Base-by-base conservation (phyloP, 331 rosid genomes). In the Acacia pycnantha region DNA sequence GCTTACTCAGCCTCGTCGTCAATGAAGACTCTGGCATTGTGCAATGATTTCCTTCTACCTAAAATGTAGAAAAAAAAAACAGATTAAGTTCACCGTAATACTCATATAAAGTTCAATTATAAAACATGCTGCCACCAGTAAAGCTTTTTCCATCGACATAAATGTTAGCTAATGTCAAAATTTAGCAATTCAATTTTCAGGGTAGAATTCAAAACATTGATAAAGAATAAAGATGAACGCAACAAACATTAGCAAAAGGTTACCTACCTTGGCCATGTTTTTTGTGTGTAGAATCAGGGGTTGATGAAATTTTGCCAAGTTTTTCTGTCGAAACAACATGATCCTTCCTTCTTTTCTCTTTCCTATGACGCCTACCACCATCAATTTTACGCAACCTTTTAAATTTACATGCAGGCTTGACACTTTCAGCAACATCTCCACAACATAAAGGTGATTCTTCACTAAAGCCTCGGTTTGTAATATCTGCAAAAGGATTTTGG, bases 1-100 rank as follows among this genome's bases (percentile, higher is more conserved):
- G 37, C 99, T 92, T 95, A 95, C 99, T 93, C 97, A 33, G 98
- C 98, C 86, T 95, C 98, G 83, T 93, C 98, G 75, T 93, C 98
- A 21, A 95, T 83, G 87, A 89, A 95, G 62, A 76, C 89, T 88
- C 87, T 86, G 78, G 76, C 89, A 79, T 86, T 74, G 35, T 81
- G 78, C 33, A 13, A 76, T 31, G 85, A 88, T 84, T 86, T 90
- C 87, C 82, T 88, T 80, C 74, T 79, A 90, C 98, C 98, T 95
- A 83, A 78, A 74, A 68, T 73, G 77, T 18, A 40, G 40, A 41
- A 74, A 76, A 88, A 72, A 74, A 67, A 68, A 89, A 71, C 82
- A 51, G 35, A 51, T 61, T 65, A 27, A 81, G 77, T 81, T 73
- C 74, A 33, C 51, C 41, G 24, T 35, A 69, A 47, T 80, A 72